Evolutionary conservation across 805 yeast species (phyloP).

Genomic region (Wickerhamomyces rabaulensis): DNA sequence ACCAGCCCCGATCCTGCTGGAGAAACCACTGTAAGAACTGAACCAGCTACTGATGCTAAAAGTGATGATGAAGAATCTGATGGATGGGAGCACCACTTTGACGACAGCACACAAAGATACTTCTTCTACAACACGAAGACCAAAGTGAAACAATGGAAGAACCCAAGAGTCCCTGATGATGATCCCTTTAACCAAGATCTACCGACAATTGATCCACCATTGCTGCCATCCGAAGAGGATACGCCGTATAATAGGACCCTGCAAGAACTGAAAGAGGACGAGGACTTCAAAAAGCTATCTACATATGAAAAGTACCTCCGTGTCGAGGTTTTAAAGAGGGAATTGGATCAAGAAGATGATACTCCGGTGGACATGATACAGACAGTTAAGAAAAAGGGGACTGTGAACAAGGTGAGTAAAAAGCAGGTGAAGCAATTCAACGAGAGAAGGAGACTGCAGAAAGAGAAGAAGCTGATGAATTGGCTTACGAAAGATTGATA

Average conservation of each 20-base stretch:
- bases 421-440: conserved; percentile 5
- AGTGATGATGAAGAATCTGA: conserved; percentile 4
- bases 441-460: conserved; percentile 2
- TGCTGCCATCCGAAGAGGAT: conserved; percentile 4
- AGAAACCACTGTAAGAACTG: too few species aligned
- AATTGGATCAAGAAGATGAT: conserved; percentile 1
- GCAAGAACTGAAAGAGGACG: conserved; percentile 3
- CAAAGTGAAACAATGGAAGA: conserved; percentile 9
- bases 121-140: conserved; percentile 7
- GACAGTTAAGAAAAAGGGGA: not conserved
- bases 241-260: not conserved
- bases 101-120: conserved; percentile 4
- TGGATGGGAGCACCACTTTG: conserved; percentile 13
- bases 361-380: not conserved
- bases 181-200: conserved; percentile 7
- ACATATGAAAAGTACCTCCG: conserved; percentile 9
- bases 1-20: too few species aligned
- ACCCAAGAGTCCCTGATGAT: conserved; percentile 8
- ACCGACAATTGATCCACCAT: conserved; percentile 10
- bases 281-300: conserved; percentile 6
- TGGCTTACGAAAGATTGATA: conserved; percentile 8
- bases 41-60: not conserved
- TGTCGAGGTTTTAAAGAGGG: conserved; percentile 5
- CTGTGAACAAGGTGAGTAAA: conserved; percentile 3
- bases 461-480: conserved; percentile 3